Percentiles rank a stretch among this genome's conserved stretches.
These are phyloP conservation scores for Hypoxylon perforatum DNA, from an alignment of 495 filamentous ascomycete species.

Conservation along the genomic window DNA sequence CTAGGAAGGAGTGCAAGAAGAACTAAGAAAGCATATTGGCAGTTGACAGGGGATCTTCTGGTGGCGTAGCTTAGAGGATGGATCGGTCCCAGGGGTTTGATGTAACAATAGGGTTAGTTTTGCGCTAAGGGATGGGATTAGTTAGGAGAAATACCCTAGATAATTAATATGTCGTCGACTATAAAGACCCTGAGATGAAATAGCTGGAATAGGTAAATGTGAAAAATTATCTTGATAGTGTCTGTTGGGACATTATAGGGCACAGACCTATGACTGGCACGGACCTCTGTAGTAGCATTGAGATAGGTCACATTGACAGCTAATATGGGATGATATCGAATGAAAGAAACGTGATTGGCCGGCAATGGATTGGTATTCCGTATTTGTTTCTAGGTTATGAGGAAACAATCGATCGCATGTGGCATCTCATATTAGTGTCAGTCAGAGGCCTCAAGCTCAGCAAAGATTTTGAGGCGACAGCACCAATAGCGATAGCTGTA, in stretches of 20 bases:
- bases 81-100: constrained; percentile 12
- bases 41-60: background rate
- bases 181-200: background rate
- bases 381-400: constrained; percentile 5
- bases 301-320: no score
- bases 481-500: background rate
- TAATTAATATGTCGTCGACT: constrained; percentile 4
- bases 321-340: constrained; percentile 1
- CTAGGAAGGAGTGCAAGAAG: constrained; percentile 34
- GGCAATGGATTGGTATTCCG: background rate
- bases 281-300: no score
- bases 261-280: no score
- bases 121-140: background rate
- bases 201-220: background rate
- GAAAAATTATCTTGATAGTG: background rate
- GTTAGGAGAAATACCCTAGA: constrained; percentile 4
- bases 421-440: no score
- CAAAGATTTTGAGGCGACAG: no score
- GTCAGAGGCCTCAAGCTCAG: no score
- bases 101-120: background rate
- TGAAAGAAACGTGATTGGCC: background rate
- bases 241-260: background rate
- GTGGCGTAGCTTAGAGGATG: no score
- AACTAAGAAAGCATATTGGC: constrained; percentile 8
- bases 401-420: background rate